Base-by-base conservation (phyloP, 208 protist species). In the Leishmania aethiopica region DNA sequence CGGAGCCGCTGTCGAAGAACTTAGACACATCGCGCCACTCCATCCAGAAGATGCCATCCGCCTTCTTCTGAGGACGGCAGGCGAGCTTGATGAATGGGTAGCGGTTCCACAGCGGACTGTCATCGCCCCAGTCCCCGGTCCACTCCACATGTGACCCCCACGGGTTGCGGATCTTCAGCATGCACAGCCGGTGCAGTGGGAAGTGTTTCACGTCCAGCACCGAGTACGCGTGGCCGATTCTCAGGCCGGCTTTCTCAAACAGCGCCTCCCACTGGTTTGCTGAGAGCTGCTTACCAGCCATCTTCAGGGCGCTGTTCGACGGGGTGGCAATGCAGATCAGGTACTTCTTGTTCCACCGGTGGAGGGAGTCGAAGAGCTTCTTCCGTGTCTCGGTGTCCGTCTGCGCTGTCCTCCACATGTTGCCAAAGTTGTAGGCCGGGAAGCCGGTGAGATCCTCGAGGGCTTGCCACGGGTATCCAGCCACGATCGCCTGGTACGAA, bases 21-120 rank as follows among this genome's bases (percentile, higher is more conserved):
- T 90, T 83, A 32, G 88, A 72, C 37, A 92, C 90, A 81, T 96
- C 92, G 45, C 84, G 86, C 92, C 90, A 94, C 83, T 89, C 89
- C 91, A 94, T 96, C 91, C 91, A 96, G 76, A 94, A 96, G 53
- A 85, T 72, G 40, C 91, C 89, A 75, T 93, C 89, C 32, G 53
- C 86, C 57, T 83, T 84, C 85, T 92, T 86, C 71, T 84, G 81
- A 35, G 90, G 89, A 40, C 79, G 77, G 78, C 89, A 93, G 32
- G 81, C 79, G 40, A 85, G 73, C 64, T 90, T 88, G 76, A 94
- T 86, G 79, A 89, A 59, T 28, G 92, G 87, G 79, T 94, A 91
- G 81, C 79, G 71, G 76, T 59, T 70, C 91, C 90, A 95, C 72
- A 84, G 77, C 47, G 77, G 86, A 77, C 89, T 92, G 42, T 89